Base-by-base conservation (phyloP, 805 yeast genomes). In the Wickerhamiella alocasiicola region DNA sequence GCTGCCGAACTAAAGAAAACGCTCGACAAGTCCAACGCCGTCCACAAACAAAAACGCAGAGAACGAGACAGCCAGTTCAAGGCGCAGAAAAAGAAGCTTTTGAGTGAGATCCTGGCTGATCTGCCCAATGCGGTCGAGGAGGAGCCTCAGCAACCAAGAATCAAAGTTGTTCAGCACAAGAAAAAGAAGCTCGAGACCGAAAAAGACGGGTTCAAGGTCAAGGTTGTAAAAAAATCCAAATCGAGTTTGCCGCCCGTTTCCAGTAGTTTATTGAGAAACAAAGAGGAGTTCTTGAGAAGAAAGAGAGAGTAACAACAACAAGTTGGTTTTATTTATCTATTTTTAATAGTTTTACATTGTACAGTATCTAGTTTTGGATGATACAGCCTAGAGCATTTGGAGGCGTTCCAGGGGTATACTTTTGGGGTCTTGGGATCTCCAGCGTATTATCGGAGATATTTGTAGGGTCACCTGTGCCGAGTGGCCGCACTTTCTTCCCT, bases 251-350 rank as follows among this genome's bases (percentile, higher is more conserved):
- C 62, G 2, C 61, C 63, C 3, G 40, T 49, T 12, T 44, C 46
- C 19, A 15, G 15, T 33, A 39, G 17, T 16, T 45, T 42, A 30
- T 44, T 36, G 13, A 41, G 18, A 13, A 41, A 31, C 34, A 47
- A 52, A 15, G 61, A 57, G 35, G 40, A 46, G 45, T 55, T 58
- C 33, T 41, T 57, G 38, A 39, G 36, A 21, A 41, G 62, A 31
- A 50, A 44, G 35, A 19, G 34, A 11, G 5, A 25, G 17, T 26
- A 28, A 13, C 18, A 5, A 23, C 11, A 23, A 7, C 9, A 7
- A 7, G 26, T 23, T 23, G 7, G 26, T 23, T 23, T n/a, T n/a
- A n/a, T n/a, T n/a, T n/a, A n/a, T n/a, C n/a, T n/a, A n/a, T n/a
- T n/a, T n/a, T n/a, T n/a, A n/a, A n/a, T n/a, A n/a, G n/a, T n/a